These are phyloP conservation scores for Entamoeba moshkovskii DNA, from an alignment of 208 protist species.

Conservation along the genomic window DNA sequence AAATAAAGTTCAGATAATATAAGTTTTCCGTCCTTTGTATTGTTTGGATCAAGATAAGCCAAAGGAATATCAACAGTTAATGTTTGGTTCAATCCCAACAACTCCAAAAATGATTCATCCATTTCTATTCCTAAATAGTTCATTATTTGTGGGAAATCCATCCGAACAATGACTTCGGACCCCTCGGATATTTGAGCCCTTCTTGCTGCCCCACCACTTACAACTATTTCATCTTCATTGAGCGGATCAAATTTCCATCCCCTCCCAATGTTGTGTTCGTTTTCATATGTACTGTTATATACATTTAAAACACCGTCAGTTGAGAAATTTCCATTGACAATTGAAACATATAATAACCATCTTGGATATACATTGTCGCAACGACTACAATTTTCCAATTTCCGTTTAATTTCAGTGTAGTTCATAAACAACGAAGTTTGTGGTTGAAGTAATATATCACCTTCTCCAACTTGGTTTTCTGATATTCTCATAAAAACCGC, in stretches of 20 bases:
- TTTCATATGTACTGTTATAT: background rate
- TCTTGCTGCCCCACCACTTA: background rate
- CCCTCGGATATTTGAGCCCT: background rate
- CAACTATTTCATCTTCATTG: background rate
- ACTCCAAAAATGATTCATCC: background rate
- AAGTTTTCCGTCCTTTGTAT: background rate
- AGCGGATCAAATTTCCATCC: background rate
- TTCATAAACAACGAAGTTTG: background rate
- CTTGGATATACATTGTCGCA: background rate
- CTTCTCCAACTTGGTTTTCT: background rate
- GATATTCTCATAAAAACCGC: background rate
- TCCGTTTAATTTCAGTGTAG: background rate
- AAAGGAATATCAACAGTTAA: background rate
- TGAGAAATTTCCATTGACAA: background rate
- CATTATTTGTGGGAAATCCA: background rate
- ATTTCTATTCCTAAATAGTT: background rate
- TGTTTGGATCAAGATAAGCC: background rate
- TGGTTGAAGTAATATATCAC: background rate
- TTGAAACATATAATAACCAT: background rate
- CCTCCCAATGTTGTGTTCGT: background rate
- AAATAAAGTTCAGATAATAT: background rate
- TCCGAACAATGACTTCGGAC: background rate
- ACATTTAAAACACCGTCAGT: background rate
- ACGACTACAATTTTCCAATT: background rate
- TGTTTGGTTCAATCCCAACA: background rate